Base-by-base conservation (phyloP, 1,284 basidiomycete genomes). In the Trichosporon sp. region DNA sequence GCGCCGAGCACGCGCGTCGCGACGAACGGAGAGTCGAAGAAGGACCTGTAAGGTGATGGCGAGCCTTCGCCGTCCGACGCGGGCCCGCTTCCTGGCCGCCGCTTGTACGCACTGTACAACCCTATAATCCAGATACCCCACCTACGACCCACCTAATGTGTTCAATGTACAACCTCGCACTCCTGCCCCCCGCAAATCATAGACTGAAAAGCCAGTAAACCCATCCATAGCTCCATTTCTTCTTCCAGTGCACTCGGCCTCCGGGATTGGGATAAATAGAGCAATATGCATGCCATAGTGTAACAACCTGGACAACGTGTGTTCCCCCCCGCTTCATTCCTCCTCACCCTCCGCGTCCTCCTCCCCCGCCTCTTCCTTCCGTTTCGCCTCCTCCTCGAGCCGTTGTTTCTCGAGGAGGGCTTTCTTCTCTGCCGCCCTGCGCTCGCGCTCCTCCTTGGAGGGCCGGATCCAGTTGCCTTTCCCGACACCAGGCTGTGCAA, bases 401-500 rank as follows among this genome's bases (percentile, higher is more conserved):
- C 66, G 71, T 14, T 72, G 68, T 35, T 70, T 69, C 46, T 76
- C 77, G 7, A 76, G 72, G 31, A 56, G 67, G 21, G 77, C 77
- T 70, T 74, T 76, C 68, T 81, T 80, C 70, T 78, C 78, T 0
- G 76, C 79, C 4, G 77, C 76, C n/a, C 73, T 69, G 35, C 75
- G 73, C 19, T 78, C 76, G 35, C 75, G 71, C 67, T 80, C 80
- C 66, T 82, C 80, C 70, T 83, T 83, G n/a, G 79, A 76, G 21
- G 82, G 82, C 10, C 82, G 78, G 43, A 80, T 77, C 82, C 82
- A 83, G 73, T 83, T 83, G 32, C 82, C 82, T 72, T 82, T 83
- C 16, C 82, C 82, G 8, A 82, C 78, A 19, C 81, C 81, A 0
- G 77, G 76, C 73, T 77, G 75, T n/a, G 77, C 79, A 38, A 4